Base-by-base conservation (phyloP, 2,329 filamentous ascomycete genomes). In the Claviceps capensis region DNA sequence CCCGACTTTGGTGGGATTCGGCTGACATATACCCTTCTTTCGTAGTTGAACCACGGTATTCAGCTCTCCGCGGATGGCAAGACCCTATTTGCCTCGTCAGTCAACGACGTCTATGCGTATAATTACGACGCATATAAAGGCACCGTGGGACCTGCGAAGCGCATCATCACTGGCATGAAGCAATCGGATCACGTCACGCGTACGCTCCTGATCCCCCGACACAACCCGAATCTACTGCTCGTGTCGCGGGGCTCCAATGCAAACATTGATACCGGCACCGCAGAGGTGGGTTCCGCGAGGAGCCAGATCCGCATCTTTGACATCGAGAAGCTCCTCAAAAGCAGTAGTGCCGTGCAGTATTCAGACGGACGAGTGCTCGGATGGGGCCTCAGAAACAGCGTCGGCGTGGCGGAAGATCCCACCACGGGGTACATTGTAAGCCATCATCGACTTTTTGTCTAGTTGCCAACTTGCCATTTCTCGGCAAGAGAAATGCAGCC, bases 341-440 rank as follows among this genome's bases (percentile, higher is more conserved):
- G 56, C 6, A 52, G 48, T 2, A 57, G 47, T 23, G 47, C 63
- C 3, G 55, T 52, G 55, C 63, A 74, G 48, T 76, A 73, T 49
- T 59, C 69, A 67, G 54, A 76, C 16, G 75, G 74, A 13, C 58
- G 58, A 6, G 56, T 73, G 3, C 60, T 77, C 4, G 75, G 81
- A 16, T 86, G 82, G 82, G 83, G 84, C 17, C 69, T 88, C 26
- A 72, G 83, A 30, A 88, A 88, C 64, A 79, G 78, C 3, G 82
- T 86, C 3, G 83, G 83, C 14, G 66, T 87, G 4, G 81, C 72
- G 30, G 81, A 84, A 62, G 70, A 84, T 53, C 72, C 69, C 3
- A 53, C 61, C 7, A 71, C 70, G 1, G 72, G 75, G 4, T 67
- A 69, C 19, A 69, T 78, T 50, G 61, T 62, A 54, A 50, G 60